Conservation (phyloP, 495 filamentous ascomycete genomes). For the Astrothelium subdiscretum region DNA sequence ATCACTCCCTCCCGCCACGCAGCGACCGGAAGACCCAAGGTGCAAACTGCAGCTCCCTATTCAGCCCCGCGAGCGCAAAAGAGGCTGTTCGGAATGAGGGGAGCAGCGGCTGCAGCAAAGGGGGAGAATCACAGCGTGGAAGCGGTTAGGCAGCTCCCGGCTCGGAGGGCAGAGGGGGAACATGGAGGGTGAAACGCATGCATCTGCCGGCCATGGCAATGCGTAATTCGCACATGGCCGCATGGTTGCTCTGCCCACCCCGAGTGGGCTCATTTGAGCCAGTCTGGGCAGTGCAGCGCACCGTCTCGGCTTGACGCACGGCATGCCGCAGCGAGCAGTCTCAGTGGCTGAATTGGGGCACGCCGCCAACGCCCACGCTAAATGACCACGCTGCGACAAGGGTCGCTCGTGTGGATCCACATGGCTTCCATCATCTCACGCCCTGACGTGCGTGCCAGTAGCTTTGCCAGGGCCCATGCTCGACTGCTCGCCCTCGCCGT, state of each 20-base stretch:
- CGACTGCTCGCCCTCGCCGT: background rate
- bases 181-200: background rate
- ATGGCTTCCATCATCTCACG: constrained; percentile 3
- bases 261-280: background rate
- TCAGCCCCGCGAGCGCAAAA: no score
- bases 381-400: background rate
- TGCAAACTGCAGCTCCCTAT: no score
- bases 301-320: constrained; percentile 1
- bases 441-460: background rate
- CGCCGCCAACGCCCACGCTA: constrained; percentile 1
- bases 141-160: background rate
- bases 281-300: background rate
- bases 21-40: no score
- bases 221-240: background rate
- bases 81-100: background rate
- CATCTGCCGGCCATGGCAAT: background rate
- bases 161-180: background rate
- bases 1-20: background rate
- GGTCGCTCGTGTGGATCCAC: constrained; percentile 1
- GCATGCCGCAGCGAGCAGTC: background rate
- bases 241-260: background rate
- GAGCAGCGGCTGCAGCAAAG: background rate
- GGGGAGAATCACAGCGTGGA: background rate
- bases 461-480: background rate
- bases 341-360: background rate